Percentiles rank a stretch among this genome's conserved stretches.
Evolutionary conservation across 495 filamentous ascomycete genomes (phyloP).

Genomic region (Penicillium atrosanguineum): DNA sequence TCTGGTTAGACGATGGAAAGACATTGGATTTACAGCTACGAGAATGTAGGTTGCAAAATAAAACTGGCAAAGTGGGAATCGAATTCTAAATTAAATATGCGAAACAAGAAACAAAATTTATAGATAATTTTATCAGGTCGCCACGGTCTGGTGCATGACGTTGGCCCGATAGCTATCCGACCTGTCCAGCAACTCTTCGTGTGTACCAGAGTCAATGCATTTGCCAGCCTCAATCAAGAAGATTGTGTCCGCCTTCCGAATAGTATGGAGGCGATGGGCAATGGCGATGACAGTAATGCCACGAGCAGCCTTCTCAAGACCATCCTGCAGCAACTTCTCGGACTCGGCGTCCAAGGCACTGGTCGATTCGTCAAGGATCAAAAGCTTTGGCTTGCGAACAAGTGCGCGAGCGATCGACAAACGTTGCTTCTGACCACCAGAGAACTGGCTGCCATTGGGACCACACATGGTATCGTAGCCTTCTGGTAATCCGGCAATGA

Average conservation of each 20-base stretch:
- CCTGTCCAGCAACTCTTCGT: slow-evolving; percentile 60
- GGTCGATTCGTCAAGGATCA: slow-evolving; percentile 80
- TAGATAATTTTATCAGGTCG: slow-evolving; percentile 14
- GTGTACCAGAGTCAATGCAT: slow-evolving; percentile 66
- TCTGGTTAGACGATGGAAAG: too few species aligned
- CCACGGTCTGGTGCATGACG: slow-evolving; percentile 45
- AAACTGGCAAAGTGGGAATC: too few species aligned
- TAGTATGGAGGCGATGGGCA: slow-evolving; percentile 77
- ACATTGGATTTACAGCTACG: too few species aligned
- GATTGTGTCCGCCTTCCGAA: slow-evolving; percentile 71
- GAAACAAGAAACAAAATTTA: slow-evolving; percentile 2
- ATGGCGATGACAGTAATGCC: slow-evolving; percentile 77
- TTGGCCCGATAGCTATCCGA: slow-evolving; percentile 59
- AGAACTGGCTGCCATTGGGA: slow-evolving; percentile 59
- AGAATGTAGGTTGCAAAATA: too few species aligned
- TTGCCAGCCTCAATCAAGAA: slow-evolving; percentile 68
- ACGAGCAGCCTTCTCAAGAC: slow-evolving; percentile 60
- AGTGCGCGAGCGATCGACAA: slow-evolving; percentile 74
- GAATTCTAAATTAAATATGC: neutral
- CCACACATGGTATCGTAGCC: slow-evolving; percentile 66
- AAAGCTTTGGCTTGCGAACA: slow-evolving; percentile 64
- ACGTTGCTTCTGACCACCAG: slow-evolving; percentile 75
- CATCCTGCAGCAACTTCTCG: slow-evolving; percentile 68
- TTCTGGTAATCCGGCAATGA: slow-evolving; percentile 53
- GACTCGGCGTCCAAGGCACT: slow-evolving; percentile 70